Conservation (phyloP, 768 basidiomycete species). For the Xerocomellus amylosporus region DNA sequence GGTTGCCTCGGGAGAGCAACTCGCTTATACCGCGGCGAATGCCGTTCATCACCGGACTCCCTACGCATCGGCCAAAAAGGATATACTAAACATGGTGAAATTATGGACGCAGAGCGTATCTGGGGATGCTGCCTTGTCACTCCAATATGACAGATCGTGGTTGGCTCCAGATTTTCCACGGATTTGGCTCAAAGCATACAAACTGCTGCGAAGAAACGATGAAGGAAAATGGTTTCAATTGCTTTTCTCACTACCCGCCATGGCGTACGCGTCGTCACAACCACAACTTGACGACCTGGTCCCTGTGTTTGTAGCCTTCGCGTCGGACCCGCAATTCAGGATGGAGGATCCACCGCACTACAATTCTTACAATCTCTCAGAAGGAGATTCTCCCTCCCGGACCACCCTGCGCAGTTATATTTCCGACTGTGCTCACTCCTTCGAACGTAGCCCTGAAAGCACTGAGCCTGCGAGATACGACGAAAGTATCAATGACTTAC, state of each 20-base stretch:
- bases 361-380: slow-evolving; percentile 9
- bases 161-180: slow-evolving; percentile 18
- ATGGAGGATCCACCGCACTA: slow-evolving; percentile 17
- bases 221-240: slow-evolving; percentile 20
- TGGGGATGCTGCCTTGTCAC: neutral
- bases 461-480: neutral
- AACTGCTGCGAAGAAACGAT: slow-evolving; percentile 18
- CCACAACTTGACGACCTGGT: slow-evolving; percentile 13
- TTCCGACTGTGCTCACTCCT: neutral
- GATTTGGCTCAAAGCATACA: slow-evolving; percentile 30
- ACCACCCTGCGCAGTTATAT: neutral
- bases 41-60: neutral
- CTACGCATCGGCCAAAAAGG: neutral
- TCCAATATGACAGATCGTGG: slow-evolving; percentile 31
- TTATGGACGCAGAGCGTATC: slow-evolving; percentile 1
- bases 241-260: slow-evolving; percentile 33
- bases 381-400: slow-evolving; percentile 6
- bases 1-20: slow-evolving; percentile 4
- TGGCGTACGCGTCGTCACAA: slow-evolving; percentile 27
- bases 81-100: slow-evolving; percentile 6
- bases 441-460: slow-evolving; percentile 16
- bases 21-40: slow-evolving; percentile 17
- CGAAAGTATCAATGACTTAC: neutral
- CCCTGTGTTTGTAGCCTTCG: slow-evolving; percentile 32
- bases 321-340: slow-evolving; percentile 6